phyloP scores from a whole-genome alignment of 208 protist species.

The Porcisia hertigi region DNA sequence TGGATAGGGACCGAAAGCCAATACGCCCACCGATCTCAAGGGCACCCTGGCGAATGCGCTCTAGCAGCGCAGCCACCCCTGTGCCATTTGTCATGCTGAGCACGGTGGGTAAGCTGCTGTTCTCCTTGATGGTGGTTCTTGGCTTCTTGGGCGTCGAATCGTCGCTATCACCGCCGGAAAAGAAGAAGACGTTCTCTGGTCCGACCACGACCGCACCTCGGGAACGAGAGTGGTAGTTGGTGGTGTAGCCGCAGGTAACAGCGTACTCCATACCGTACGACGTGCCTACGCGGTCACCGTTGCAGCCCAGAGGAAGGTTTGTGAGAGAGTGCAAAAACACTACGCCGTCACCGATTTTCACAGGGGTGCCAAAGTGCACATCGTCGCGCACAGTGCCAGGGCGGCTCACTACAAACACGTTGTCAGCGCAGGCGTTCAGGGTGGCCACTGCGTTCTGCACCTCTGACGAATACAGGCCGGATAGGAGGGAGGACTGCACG shows the following conservation, averaged over 20 bases:
- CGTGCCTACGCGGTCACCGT: constrained; percentile 33
- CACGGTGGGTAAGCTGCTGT: constrained; percentile 7
- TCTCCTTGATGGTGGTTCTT: constrained; percentile 11
- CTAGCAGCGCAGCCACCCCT: constrained; percentile 46
- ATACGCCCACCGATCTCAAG: constrained; percentile 65
- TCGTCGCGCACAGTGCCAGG: constrained; percentile 52
- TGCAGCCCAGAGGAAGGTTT: constrained; percentile 62
- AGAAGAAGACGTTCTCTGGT: constrained; percentile 71
- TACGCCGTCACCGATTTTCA: constrained; percentile 73
- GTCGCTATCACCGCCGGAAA: constrained; percentile 23
- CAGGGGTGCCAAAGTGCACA: constrained; percentile 52
- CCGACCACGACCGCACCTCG: constrained; percentile 44
- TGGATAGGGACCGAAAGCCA: constrained; percentile 74
- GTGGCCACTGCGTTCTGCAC: constrained; percentile 49
- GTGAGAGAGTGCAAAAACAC: constrained; percentile 73
- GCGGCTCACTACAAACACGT: constrained; percentile 68
- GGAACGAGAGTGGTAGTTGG: constrained; percentile 39
- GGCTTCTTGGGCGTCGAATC: constrained; percentile 5
- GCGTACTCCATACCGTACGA: constrained; percentile 67
- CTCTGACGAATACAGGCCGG: constrained; percentile 48
- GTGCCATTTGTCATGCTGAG: constrained; percentile 45
- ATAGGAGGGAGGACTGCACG: constrained; percentile 56
- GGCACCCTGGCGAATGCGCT: constrained; percentile 68
- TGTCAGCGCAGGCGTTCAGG: constrained; percentile 55
- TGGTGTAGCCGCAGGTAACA: constrained; percentile 60